Evolutionary conservation across 2,329 filamentous ascomycete species (phyloP).

Genomic region (Xylariomycetidae sp.): DNA sequence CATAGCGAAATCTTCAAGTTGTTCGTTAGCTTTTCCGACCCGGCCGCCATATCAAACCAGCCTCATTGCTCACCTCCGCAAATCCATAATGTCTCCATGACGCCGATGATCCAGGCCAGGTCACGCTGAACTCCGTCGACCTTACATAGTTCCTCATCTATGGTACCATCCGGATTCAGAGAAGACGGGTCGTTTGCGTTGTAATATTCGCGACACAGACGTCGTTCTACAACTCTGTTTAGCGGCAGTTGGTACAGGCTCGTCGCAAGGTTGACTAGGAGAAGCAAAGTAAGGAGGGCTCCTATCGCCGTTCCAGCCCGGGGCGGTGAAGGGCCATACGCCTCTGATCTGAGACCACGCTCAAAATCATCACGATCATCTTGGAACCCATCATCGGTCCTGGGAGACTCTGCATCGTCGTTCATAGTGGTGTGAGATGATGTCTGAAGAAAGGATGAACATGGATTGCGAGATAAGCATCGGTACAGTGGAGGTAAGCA

Average conservation of each 20-base stretch:
- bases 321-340: too few relatives aligned
- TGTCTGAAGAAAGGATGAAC: too few relatives aligned
- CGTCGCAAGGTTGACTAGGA: conserved; percentile 42
- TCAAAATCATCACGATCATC: too few relatives aligned
- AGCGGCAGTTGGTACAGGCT: conserved; percentile 45
- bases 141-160: conserved; percentile 52
- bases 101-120: conserved; percentile 49
- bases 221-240: conserved; percentile 41
- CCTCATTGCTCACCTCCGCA: conserved; percentile 34
- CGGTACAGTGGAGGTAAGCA: too few relatives aligned
- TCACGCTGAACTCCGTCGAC: conserved; percentile 44
- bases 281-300: conserved; percentile 35
- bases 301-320: too few relatives aligned
- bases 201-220: conserved; percentile 49
- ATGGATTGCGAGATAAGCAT: too few relatives aligned
- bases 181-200: conserved; percentile 30
- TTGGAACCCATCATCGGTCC: too few relatives aligned
- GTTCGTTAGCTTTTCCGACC: conserved; percentile 4
- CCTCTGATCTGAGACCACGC: too few relatives aligned
- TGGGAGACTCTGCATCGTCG: too few relatives aligned
- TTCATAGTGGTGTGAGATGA: too few relatives aligned
- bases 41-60: conserved; percentile 1
- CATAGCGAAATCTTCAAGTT: conserved; percentile 40
- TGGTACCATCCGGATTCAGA: conserved; percentile 29
- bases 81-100: conserved; percentile 45